phyloP scores from a whole-genome alignment of 305 asterid species.

The Fraxinus xanthoxyloides region DNA sequence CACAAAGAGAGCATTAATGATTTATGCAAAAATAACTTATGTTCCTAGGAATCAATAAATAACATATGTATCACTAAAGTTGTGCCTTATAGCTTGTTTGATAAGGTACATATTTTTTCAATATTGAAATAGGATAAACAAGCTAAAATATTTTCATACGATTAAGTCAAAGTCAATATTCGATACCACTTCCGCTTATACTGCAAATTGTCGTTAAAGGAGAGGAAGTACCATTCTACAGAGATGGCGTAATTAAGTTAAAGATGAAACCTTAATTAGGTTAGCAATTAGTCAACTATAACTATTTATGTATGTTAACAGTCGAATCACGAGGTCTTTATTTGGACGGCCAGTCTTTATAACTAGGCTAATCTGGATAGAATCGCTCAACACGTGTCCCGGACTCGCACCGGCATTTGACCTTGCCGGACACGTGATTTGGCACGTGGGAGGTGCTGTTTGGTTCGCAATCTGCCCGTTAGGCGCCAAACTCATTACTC shows the following conservation, averaged over 20 bases:
- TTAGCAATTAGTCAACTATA: slow-evolving; percentile 31
- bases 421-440: slow-evolving; percentile 48
- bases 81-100: no score
- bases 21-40: no score
- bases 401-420: slow-evolving; percentile 73
- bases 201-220: background rate
- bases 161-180: background rate
- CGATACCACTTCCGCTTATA: background rate
- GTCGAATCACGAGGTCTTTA: slow-evolving; percentile 15
- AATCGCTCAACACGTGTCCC: slow-evolving; percentile 50
- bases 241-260: background rate
- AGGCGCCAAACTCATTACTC: slow-evolving; percentile 16
- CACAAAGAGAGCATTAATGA: background rate
- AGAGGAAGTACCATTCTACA: background rate
- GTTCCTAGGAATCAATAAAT: no score
- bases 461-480: slow-evolving; percentile 19
- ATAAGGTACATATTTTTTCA: background rate
- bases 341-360: slow-evolving; percentile 33
- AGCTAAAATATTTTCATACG: background rate
- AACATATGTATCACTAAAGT: background rate
- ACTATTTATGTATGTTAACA: background rate
- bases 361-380: slow-evolving; percentile 8
- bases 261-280: background rate
- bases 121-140: background rate
- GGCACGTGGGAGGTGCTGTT: slow-evolving; percentile 49